Conservation (phyloP, 495 filamentous ascomycete species). For the Penicillium samsonianum region DNA sequence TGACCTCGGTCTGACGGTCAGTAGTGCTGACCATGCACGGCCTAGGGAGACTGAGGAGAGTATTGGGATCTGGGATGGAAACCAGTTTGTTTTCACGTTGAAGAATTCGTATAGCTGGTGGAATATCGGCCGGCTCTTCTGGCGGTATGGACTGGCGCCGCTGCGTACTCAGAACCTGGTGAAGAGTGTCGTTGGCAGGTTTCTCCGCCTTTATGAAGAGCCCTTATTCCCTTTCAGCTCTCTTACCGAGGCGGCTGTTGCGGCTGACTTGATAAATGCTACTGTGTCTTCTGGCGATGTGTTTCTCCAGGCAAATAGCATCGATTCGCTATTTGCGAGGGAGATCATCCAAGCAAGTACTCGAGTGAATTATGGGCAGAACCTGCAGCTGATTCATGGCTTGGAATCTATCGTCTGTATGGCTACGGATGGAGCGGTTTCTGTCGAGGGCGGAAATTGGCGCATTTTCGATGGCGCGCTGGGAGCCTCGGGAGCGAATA, state of each 20-base stretch:
- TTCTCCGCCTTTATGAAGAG: slow-evolving; percentile 77
- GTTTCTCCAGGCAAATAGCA: slow-evolving; percentile 66
- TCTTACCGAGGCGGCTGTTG: slow-evolving; percentile 62
- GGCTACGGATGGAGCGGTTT: slow-evolving; percentile 81
- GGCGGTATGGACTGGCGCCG: slow-evolving; percentile 82
- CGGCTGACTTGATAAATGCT: slow-evolving; percentile 62
- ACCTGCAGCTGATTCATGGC: slow-evolving; percentile 80
- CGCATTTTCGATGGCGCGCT: slow-evolving; percentile 87
- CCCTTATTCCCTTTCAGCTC: slow-evolving; percentile 83
- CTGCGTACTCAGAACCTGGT: slow-evolving; percentile 72
- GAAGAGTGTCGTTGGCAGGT: slow-evolving; percentile 68
- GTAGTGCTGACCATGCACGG: slow-evolving; percentile 32
- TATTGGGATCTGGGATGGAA: slow-evolving; percentile 86
- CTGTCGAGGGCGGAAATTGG: slow-evolving; percentile 89
- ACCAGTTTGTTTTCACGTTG: slow-evolving; percentile 68
- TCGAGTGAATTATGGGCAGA: slow-evolving; percentile 93
- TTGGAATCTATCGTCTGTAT: slow-evolving; percentile 92
- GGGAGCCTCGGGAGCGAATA: slow-evolving; percentile 56
- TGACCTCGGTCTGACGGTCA: slow-evolving; percentile 64
- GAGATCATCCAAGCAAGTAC: slow-evolving; percentile 93
- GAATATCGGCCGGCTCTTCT: slow-evolving; percentile 75
- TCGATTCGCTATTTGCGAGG: slow-evolving; percentile 65
- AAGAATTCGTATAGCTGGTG: slow-evolving; percentile 69
- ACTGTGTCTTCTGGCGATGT: slow-evolving; percentile 72
- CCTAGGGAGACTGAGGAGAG: slow-evolving; percentile 43